These are phyloP conservation scores for Dryadomyces quercus-mongolicae DNA, from an alignment of 2,329 filamentous ascomycete genomes.

Conservation along the genomic window DNA sequence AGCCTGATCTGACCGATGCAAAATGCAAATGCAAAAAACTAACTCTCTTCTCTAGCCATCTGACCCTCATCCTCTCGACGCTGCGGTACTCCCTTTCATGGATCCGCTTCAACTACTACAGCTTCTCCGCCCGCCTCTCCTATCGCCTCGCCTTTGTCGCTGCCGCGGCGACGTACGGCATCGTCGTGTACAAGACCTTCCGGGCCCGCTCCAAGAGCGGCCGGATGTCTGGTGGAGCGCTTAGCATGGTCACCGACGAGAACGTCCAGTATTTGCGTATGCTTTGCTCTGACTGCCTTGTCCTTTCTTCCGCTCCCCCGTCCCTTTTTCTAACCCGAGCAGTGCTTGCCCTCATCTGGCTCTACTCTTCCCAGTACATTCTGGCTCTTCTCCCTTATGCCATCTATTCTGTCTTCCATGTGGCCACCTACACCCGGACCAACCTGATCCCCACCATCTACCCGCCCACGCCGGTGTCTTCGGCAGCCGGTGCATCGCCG, in stretches of 20 bases:
- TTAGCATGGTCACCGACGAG: conserved; percentile 71
- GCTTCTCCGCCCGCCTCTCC: conserved; percentile 62
- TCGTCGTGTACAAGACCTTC: conserved; percentile 97
- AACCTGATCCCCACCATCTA: conserved; percentile 82
- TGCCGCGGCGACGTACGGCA: conserved; percentile 86
- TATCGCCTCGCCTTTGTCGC: conserved; percentile 88
- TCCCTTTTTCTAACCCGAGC: conserved; percentile 6
- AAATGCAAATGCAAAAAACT: too few species aligned
- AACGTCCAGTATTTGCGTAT: conserved; percentile 95
- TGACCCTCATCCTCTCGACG: conserved; percentile 73
- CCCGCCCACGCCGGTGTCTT: conserved; percentile 45
- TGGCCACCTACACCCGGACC: conserved; percentile 88
- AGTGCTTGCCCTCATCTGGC: conserved; percentile 94
- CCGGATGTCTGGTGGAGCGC: conserved; percentile 31
- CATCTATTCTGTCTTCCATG: conserved; percentile 97
- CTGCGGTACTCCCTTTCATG: conserved; percentile 76
- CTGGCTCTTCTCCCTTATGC: conserved; percentile 87
- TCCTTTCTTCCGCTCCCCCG: background rate
- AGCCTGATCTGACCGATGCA: too few species aligned
- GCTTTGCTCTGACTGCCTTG: conserved; percentile 24
- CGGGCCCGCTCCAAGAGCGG: conserved; percentile 62
- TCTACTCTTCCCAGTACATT: conserved; percentile 78
- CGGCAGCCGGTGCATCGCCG: conserved; percentile 42
- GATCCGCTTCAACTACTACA: conserved; percentile 78
- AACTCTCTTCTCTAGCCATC: conserved; percentile 46